phyloP scores from a whole-genome alignment of 2,329 filamentous ascomycete species.

The Cladophialophora chaetospira region DNA sequence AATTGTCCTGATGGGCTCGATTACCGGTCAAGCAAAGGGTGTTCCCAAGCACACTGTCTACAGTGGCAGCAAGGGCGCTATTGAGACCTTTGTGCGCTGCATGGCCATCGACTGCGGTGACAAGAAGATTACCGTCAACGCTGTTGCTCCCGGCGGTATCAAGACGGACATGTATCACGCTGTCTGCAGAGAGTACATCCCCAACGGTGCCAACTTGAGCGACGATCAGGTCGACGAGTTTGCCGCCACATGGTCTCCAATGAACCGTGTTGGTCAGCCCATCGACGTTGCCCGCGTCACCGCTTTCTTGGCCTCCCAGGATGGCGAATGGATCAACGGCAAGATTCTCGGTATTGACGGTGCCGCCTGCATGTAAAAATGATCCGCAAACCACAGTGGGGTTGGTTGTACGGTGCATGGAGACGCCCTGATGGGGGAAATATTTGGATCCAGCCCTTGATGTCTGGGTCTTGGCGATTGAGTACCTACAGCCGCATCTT shows the following conservation, averaged over 20 bases:
- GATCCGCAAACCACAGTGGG: no score
- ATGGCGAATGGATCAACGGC: slow-evolving; percentile 60
- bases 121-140: slow-evolving; percentile 68
- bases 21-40: slow-evolving; percentile 66
- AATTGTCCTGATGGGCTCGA: slow-evolving; percentile 71
- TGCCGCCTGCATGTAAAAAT: slow-evolving; percentile 35
- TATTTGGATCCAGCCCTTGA: slow-evolving; percentile 2
- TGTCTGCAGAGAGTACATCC: slow-evolving; percentile 44
- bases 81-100: slow-evolving; percentile 74
- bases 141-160: slow-evolving; percentile 67
- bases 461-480: no score
- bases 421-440: not conserved
- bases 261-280: slow-evolving; percentile 60
- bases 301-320: slow-evolving; percentile 57
- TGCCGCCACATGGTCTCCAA: slow-evolving; percentile 49
- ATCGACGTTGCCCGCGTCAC: slow-evolving; percentile 62
- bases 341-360: slow-evolving; percentile 43
- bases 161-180: slow-evolving; percentile 69
- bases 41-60: slow-evolving; percentile 74
- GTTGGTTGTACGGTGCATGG: no score
- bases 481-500: no score
- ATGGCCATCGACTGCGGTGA: slow-evolving; percentile 71
- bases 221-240: slow-evolving; percentile 33
- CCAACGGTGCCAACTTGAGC: slow-evolving; percentile 39
- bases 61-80: slow-evolving; percentile 73